phyloP scores from a whole-genome alignment of 2,329 filamentous ascomycete genomes.

The Exophiala sp. region DNA sequence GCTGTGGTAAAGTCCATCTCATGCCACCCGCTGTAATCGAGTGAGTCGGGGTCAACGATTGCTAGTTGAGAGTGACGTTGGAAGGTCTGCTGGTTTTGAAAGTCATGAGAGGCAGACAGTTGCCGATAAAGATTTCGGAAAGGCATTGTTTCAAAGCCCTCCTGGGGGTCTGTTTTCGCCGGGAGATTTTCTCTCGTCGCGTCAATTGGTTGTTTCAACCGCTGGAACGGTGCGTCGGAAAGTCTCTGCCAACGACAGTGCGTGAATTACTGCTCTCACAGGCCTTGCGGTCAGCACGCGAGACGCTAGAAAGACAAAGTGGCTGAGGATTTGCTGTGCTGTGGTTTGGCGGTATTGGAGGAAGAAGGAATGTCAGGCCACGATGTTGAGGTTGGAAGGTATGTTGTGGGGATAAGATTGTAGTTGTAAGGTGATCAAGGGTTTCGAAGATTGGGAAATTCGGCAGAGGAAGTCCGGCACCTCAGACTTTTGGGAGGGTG shows the following conservation, averaged over 20 bases:
- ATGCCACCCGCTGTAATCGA: slow-evolving; percentile 26
- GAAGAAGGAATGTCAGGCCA: slow-evolving; percentile 22
- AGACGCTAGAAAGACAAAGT: slow-evolving; percentile 74
- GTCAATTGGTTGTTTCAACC: neutral
- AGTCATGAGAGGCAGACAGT: slow-evolving; percentile 23
- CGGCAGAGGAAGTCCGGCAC: slow-evolving; percentile 2
- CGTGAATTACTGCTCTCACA: neutral
- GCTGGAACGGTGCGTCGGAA: neutral
- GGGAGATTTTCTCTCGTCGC: neutral
- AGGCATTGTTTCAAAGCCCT: slow-evolving; percentile 18
- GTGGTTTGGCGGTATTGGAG: slow-evolving; percentile 8
- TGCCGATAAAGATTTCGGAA: slow-evolving; percentile 16
- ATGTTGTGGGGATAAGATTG: slow-evolving; percentile 16
- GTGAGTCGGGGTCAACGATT: slow-evolving; percentile 23
- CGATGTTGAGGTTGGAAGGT: slow-evolving; percentile 13
- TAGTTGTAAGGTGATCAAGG: slow-evolving; percentile 18
- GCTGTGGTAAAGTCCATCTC: slow-evolving; percentile 26
- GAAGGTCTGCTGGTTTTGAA: slow-evolving; percentile 20
- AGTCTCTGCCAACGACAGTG: neutral
- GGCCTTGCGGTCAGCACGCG: slow-evolving; percentile 66
- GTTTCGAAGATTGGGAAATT: neutral
- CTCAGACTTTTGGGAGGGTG: slow-evolving; percentile 1
- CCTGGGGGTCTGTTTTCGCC: neutral
- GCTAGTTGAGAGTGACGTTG: slow-evolving; percentile 19
- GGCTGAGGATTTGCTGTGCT: slow-evolving; percentile 28